phyloP scores from a whole-genome alignment of 257 asterid species.

The Euphrasia confusa region DNA sequence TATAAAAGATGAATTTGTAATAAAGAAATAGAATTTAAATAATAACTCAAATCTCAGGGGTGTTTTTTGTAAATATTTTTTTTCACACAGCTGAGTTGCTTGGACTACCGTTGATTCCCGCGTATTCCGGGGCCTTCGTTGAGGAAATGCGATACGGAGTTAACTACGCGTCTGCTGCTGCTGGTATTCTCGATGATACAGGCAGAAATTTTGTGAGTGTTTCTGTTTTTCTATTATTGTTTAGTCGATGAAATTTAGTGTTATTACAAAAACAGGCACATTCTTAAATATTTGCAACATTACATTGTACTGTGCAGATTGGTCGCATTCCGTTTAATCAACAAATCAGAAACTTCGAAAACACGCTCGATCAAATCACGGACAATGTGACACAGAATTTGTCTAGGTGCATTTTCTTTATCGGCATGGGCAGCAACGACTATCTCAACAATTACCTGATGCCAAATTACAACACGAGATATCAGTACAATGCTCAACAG shows the following conservation, averaged over 20 bases:
- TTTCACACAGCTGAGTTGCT: constrained; percentile 52
- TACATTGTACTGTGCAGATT: constrained; percentile 36
- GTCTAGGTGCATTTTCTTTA: constrained; percentile 59
- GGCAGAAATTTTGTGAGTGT: constrained; percentile 46
- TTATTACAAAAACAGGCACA: no score
- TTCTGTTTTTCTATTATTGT: neutral
- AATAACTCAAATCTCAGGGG: no score
- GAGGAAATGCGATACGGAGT: constrained; percentile 65
- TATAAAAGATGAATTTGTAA: constrained; percentile 10
- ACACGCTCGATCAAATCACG: constrained; percentile 54
- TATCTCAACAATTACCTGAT: constrained; percentile 86
- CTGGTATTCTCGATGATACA: constrained; percentile 76
- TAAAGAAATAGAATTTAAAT: no score
- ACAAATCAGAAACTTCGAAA: constrained; percentile 78
- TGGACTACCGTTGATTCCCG: constrained; percentile 76
- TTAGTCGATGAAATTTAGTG: no score
- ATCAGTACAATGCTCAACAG: constrained; percentile 61
- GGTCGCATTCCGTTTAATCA: constrained; percentile 76
- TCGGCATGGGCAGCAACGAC: constrained; percentile 97
- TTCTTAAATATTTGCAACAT: no score
- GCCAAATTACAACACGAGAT: constrained; percentile 67
- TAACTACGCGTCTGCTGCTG: constrained; percentile 82
- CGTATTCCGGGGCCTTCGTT: constrained; percentile 45
- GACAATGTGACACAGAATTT: constrained; percentile 45
- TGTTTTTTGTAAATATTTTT: neutral